Evolutionary conservation across 1,284 basidiomycete species (phyloP), one percentile per base, ranked within the genome.

Genomic region (Abortiporus biennis): DNA sequence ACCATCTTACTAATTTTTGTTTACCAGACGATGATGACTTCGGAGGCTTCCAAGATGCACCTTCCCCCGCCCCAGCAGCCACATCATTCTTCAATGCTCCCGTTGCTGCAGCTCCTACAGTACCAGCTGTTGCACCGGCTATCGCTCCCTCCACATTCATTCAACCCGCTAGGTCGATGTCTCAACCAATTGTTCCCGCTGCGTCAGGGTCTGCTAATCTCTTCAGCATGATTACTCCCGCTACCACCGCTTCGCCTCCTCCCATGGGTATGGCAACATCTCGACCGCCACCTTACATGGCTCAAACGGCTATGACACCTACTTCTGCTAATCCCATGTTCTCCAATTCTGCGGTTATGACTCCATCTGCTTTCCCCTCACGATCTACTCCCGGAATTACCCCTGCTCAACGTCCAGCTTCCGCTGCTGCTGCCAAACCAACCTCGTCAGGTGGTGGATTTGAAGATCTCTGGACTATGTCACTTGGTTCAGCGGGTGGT

Each of bases 391-490:
- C 52, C 0, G 33, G 52, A 5, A 47, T 51, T 1, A 49, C 57
- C 0, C 49, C 58, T 6, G 44, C 59, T 1, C 30, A 54, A 15
- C 29, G 11, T 13, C 25, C 50, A 13, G 41, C 49, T 6, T 41
- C 53, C 6, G 42, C 62, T 5, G 52, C 59, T 40, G 42, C 62
- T 4, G 52, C 59, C 39, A 58, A 48, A 40, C 57, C 54, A 33
- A 45, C 59, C 38, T 54, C 63, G 42, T 50, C 69, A 49, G 54
- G 57, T 53, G 58, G 70, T 53, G 73, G 71, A 54, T 97, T 97
- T 56, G 94, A 95, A 53, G 93, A 97, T 59, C 65, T 97, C 46
- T 97, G 91, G 89, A 78, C 78, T 15, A 74, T 92, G 68, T 90
- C 88, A 1, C 74, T 95, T 16, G 40, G 40, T 24, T 58, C 67